Evolutionary conservation across 2,329 filamentous ascomycete genomes (phyloP).

Genomic region (Aurifilum marmelostoma): DNA sequence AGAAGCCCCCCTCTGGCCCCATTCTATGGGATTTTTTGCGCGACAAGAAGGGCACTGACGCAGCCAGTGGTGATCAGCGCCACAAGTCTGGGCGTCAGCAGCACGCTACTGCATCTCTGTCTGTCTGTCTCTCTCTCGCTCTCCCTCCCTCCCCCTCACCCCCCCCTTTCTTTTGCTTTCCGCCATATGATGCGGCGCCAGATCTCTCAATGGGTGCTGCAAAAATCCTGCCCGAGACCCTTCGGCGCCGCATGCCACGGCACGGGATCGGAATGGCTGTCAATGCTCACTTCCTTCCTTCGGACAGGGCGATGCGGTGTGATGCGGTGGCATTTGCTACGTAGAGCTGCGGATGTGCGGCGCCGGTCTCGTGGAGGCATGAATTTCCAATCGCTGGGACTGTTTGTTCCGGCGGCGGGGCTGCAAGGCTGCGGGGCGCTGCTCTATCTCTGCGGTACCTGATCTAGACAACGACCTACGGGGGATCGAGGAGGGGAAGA

Average conservation of each 20-base stretch:
- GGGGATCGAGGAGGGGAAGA: background rate
- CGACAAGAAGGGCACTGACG: background rate
- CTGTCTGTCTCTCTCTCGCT: no score
- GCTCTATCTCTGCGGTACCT: background rate
- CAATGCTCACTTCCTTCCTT: background rate
- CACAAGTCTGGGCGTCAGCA: background rate
- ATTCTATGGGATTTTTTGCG: background rate
- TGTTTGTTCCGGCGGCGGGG: background rate
- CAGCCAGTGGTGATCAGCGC: background rate
- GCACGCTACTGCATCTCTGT: background rate
- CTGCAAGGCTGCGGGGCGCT: background rate
- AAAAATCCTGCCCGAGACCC: background rate
- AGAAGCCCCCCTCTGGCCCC: background rate
- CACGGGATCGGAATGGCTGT: background rate
- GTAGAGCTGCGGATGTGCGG: background rate
- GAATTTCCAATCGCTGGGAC: background rate
- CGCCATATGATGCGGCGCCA: background rate
- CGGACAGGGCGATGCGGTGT: slow-evolving; percentile 4
- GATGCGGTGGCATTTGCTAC: slow-evolving; percentile 7
- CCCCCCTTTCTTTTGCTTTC: background rate
- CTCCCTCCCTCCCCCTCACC: no score
- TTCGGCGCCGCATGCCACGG: background rate
- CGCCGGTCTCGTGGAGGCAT: background rate
- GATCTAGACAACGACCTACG: background rate
- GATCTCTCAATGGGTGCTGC: background rate